Base-by-base conservation (phyloP, 768 basidiomycete species). In the Tulasnella sp. region DNA sequence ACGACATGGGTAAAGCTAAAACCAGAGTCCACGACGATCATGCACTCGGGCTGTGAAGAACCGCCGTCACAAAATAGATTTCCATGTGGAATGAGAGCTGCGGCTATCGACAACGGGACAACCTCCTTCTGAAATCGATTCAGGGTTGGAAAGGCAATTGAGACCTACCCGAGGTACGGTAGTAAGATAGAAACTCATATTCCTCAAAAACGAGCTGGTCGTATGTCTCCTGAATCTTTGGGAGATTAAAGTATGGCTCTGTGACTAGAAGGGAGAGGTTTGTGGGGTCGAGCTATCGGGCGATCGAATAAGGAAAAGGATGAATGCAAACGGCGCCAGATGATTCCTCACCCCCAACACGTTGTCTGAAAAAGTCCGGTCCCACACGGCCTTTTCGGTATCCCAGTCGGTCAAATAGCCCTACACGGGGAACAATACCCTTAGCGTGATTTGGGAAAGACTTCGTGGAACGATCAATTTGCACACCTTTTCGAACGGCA, bases 121-220 rank as follows among this genome's bases (percentile, higher is more conserved):
- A 11, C 40, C 42, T 9, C 32, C 11, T 32, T 12, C 29, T 31
- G 61, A 17, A 27, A 29, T 43, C 36, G 7, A 37, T 37, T 6
- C 19, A 41, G 34, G 57, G 49, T 29, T 46, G 63, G 59, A 63
- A 52, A 60, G 63, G 53, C 60, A 49, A 57, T 36, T 62, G 55
- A 40, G 21, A 74, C 86, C 67, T 70, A 94, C 93, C 84, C 52
- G 89, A 80, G 65, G 81, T 82, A 27, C 91, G 78, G 65, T 79
- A 75, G 67, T 87, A 91, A 45, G 86, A 81, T 45, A 77, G 74
- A 66, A 94, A 96, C 64, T 93, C 92, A 71, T 92, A 98, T 70
- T 97, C 91, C 67, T 97, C 93, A 64, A 96, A 97, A 2, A 94
- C 75, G 67, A 98, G 86, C 69, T 97, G 90, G 67, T 98, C 93